Conservation (phyloP, 495 filamentous ascomycete genomes). For the Beverwykella pulmonaria region DNA sequence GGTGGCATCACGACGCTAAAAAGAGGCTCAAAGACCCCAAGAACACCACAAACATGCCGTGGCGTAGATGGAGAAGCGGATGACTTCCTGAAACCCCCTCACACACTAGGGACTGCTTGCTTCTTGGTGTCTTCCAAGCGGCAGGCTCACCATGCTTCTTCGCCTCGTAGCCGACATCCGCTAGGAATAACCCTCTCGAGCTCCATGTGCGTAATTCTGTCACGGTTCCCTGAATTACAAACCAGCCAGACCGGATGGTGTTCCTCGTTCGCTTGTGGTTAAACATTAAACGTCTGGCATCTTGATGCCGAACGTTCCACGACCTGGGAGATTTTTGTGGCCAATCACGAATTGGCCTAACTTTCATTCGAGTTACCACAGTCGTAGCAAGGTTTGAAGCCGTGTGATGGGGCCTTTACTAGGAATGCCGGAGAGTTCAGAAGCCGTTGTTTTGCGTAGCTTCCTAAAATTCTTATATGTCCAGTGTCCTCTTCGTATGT, state of each 20-base stretch:
- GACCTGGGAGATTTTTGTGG: not conserved
- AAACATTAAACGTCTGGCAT: constrained; percentile 13
- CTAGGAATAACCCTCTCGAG: not conserved
- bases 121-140: not conserved
- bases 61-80: not conserved
- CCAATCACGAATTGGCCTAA: not conserved
- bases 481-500: not conserved
- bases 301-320: not conserved
- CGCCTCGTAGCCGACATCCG: not conserved
- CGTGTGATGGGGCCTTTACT: not conserved
- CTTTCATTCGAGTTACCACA: not conserved
- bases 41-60: not conserved
- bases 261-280: not conserved
- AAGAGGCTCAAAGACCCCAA: not conserved
- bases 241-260: constrained; percentile 8
- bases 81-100: not conserved
- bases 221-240: not conserved
- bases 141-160: not conserved
- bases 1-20: not conserved
- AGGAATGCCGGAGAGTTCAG: not conserved
- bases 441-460: not conserved
- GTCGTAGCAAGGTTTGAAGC: not conserved
- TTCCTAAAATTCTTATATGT: not conserved
- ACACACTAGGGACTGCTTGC: not conserved
- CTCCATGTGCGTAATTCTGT: constrained; percentile 3